A percentile compares a stretch with the other conserved stretches of the same genome.
These are phyloP conservation scores for Epicoccum nigrum DNA, from an alignment of 2,329 filamentous ascomycete species.

Conservation along the genomic window DNA sequence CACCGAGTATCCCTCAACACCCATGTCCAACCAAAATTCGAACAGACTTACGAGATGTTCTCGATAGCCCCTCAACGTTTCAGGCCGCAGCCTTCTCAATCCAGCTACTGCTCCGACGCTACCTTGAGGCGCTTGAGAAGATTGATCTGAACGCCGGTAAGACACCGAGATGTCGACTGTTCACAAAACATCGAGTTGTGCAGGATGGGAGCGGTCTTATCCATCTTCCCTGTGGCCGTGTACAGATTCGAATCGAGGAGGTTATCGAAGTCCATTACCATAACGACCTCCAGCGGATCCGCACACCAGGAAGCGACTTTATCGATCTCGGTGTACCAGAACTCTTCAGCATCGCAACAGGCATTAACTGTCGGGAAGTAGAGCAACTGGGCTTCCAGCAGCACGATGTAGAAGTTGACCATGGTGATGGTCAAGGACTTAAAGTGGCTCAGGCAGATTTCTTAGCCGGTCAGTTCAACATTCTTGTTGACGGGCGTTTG, in stretches of 20 bases:
- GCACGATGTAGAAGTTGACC: slow-evolving; percentile 22
- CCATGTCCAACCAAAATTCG: slow-evolving; percentile 18
- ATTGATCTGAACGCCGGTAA: slow-evolving; percentile 20
- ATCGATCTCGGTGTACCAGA: slow-evolving; percentile 9
- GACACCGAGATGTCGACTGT: slow-evolving; percentile 19
- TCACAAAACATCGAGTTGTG: slow-evolving; percentile 23
- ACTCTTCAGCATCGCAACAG: slow-evolving; percentile 12
- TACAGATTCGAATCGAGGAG: slow-evolving; percentile 26
- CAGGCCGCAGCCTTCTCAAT: slow-evolving; percentile 21
- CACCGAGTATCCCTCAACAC: slow-evolving; percentile 6
- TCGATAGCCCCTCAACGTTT: slow-evolving; percentile 26
- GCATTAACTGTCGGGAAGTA: slow-evolving; percentile 20
- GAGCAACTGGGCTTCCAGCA: slow-evolving; percentile 25
- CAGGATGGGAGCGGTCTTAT: slow-evolving; percentile 23
- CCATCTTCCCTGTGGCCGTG: slow-evolving; percentile 14
- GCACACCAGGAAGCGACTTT: slow-evolving; percentile 19
- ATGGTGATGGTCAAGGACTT: slow-evolving; percentile 22
- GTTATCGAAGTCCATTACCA: slow-evolving; percentile 21
- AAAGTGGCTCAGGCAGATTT: slow-evolving; percentile 15
- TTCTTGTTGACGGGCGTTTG: slow-evolving; percentile 13
- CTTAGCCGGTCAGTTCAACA: slow-evolving; percentile 8
- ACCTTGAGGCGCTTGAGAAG: slow-evolving; percentile 22
- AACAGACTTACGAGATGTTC: slow-evolving; percentile 16
- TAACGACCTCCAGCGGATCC: slow-evolving; percentile 19
- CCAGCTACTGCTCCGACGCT: slow-evolving; percentile 23